A percentile compares a stretch with the other conserved stretches of the same genome.
phyloP scores from a whole-genome alignment of 2,329 filamentous ascomycete genomes.

The Beauveria rudraprayagi region DNA sequence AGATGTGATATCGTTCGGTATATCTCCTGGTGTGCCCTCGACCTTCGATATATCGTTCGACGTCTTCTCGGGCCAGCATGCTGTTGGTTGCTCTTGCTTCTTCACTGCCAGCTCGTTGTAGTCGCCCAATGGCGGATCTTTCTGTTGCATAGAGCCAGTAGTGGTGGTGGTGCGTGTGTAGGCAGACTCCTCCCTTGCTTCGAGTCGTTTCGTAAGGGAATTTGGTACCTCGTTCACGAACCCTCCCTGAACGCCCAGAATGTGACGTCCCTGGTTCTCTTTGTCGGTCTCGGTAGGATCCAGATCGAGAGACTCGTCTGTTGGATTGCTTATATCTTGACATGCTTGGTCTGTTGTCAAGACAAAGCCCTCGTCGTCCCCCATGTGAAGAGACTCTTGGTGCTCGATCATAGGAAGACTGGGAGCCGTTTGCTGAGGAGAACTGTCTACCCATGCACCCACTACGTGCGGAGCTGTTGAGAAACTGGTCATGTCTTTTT shows the following conservation, averaged over 20 bases:
- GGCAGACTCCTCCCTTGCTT: slow-evolving; percentile 29
- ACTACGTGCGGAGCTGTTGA: neutral
- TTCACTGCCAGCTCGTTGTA: neutral
- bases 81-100: neutral
- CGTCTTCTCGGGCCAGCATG: neutral
- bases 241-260: neutral
- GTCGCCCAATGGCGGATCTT: slow-evolving; percentile 4
- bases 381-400: neutral
- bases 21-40: neutral
- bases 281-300: neutral
- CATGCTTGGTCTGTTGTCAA: neutral
- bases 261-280: slow-evolving; percentile 6
- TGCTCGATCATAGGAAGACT: neutral
- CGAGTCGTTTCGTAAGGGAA: slow-evolving; percentile 14
- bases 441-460: neutral
- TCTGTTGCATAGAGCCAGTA: slow-evolving; percentile 42
- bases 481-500: neutral
- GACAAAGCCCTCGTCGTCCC: too few species aligned
- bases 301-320: neutral
- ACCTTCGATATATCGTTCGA: neutral
- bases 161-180: slow-evolving; percentile 55
- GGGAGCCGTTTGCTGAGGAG: neutral
- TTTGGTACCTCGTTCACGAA: neutral
- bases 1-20: neutral
- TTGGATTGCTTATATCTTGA: neutral